Conservation (phyloP, 2,329 filamentous ascomycete species). For the Teratosphaeria viscida region DNA sequence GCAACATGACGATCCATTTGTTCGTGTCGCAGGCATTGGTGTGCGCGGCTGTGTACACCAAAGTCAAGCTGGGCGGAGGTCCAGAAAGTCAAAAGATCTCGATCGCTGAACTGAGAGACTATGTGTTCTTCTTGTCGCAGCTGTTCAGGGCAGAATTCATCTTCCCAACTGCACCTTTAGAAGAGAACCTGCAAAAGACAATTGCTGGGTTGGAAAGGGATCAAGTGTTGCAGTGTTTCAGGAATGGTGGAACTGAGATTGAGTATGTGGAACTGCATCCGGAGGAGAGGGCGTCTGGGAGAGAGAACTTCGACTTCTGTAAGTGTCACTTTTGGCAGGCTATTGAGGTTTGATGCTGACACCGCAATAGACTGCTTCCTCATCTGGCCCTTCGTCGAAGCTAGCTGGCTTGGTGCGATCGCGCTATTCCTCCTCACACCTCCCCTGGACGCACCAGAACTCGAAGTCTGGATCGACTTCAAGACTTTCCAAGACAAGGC, state of each 20-base stretch:
- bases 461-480: conserved; percentile 60
- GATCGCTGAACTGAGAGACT: conserved; percentile 61
- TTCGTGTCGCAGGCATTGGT: conserved; percentile 92
- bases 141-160: conserved; percentile 96
- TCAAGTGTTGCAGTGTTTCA: conserved; percentile 59
- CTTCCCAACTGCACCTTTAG: conserved; percentile 77
- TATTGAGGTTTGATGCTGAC: background rate
- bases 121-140: conserved; percentile 83
- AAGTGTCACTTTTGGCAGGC: conserved; percentile 28
- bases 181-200: conserved; percentile 69
- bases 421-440: conserved; percentile 67
- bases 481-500: conserved; percentile 55
- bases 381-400: conserved; percentile 96
- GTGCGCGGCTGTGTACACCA: conserved; percentile 79
- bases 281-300: conserved; percentile 62
- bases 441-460: conserved; percentile 21
- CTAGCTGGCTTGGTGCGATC: conserved; percentile 82
- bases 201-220: conserved; percentile 68
- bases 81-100: conserved; percentile 56
- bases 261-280: conserved; percentile 62
- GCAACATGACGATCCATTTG: conserved; percentile 98
- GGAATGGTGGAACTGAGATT: conserved; percentile 44
- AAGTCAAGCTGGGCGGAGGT: conserved; percentile 83
- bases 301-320: conserved; percentile 87
- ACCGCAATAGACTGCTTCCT: conserved; percentile 62